Base-by-base conservation (phyloP, 768 basidiomycete genomes). In the Mycena polygramma region DNA sequence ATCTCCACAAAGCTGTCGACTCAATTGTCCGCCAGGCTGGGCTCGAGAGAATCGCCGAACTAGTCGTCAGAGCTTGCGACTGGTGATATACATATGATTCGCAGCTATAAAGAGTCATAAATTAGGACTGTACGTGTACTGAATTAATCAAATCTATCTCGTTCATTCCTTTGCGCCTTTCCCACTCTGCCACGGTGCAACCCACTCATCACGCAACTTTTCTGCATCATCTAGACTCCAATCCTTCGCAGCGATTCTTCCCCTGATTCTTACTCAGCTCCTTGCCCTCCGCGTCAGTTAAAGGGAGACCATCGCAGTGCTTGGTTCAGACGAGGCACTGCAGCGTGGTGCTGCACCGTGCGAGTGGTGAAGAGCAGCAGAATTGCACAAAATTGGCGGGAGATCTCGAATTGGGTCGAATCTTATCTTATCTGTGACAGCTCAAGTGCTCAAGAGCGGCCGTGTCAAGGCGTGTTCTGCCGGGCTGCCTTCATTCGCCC, bases 221-320 rank as follows among this genome's bases (percentile, higher is more conserved):
- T 88, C 82, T 98, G 98, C 54, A 75, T 78, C 30, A 84, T 85
- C 87, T 6, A 30, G 30, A 30, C 30, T 30, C 30, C 87, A 90
- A 37, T 90, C 89, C 81, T 98, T 98, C 78, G 83, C 81, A 26
- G 90, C 79, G 76, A 30, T 91, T 96, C 87, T 98, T 99, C 52
- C 77, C 80, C 66, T 87, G 85, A 70, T 86, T 93, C 84, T 97
- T 98, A 77, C 91, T 92, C 36, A 99, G 79, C 73, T 95, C 95
- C 71, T 91, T 90, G 8, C 96, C 97, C 57, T 93, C 89, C 0
- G 85, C 88, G 76, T 97, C 95, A 22, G 92, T 92, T 14, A 91
- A 85, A 24, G 98, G 98, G 49, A 98, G 66, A 0, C 98, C 98
- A 48, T 85, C n/a, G n/a, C n/a, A n/a, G n/a, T n/a, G n/a, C n/a